Percentiles rank a stretch among this genome's conserved stretches.
Evolutionary conservation across 768 basidiomycete genomes (phyloP).

Genomic region (Stropharia rugosoannulata): DNA sequence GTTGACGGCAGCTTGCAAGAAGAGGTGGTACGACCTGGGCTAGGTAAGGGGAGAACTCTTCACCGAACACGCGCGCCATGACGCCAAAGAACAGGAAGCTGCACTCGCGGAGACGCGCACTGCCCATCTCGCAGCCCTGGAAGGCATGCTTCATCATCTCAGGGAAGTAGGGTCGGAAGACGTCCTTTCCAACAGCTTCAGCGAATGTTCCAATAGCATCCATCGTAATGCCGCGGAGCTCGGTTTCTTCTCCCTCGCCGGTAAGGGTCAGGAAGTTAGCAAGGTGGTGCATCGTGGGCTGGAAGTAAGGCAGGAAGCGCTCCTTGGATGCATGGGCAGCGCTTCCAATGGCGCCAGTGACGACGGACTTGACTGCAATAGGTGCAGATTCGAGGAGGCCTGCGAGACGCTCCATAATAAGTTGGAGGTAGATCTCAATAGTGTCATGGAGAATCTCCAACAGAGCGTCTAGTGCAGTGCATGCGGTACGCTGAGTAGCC

Average conservation of each 20-base stretch:
- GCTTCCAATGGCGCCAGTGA: conserved; percentile 96
- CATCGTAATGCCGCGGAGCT: conserved; percentile 96
- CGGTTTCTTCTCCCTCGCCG: conserved; percentile 88
- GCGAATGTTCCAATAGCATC: conserved; percentile 99
- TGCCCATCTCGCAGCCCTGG: conserved; percentile 83
- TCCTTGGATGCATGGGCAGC: conserved; percentile 95
- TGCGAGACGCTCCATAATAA: conserved; percentile 93
- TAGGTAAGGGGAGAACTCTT: conserved; percentile 89
- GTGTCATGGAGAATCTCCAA: conserved; percentile 91
- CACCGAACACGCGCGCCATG: conserved; percentile 95
- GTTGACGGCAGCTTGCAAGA: conserved; percentile 77
- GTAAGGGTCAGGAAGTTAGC: conserved; percentile 85
- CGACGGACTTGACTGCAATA: conserved; percentile 86
- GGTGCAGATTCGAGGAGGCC: conserved; percentile 86
- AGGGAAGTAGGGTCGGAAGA: conserved; percentile 94
- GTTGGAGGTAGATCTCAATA: conserved; percentile 87
- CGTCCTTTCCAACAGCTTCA: conserved; percentile 92
- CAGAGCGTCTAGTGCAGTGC: conserved; percentile 93
- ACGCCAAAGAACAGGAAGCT: conserved; percentile 98
- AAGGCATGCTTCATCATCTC: conserved; percentile 96
- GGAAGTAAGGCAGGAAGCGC: conserved; percentile 92
- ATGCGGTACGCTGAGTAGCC: conserved; percentile 88
- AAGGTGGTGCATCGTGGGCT: conserved; percentile 84
- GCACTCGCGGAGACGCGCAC: conserved; percentile 87
- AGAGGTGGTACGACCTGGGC: conserved; percentile 85